A percentile compares a stretch with the other conserved stretches of the same genome.
phyloP scores from a whole-genome alignment of 129 eudicot species.

The sunflower (Helianthus annuus) region HanXRQr2.0-SUNRISE NC_035436.2:73693999-73694498 shows the following conservation, averaged over 20 bases:
- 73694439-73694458: background rate
- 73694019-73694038: slow-evolving; percentile 57
- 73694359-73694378: background rate
- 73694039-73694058: background rate
- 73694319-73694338: background rate
- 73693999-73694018: slow-evolving; percentile 98
- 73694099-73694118: background rate
- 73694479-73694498: background rate
- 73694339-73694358: background rate
- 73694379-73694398: background rate
- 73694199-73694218: background rate
- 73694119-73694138: background rate
- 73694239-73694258: background rate
- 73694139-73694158: background rate
- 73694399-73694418: background rate
- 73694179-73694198: background rate
- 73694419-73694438: background rate
- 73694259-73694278: background rate
- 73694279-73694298: background rate
- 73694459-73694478: background rate
- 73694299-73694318: background rate
- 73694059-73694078: background rate
- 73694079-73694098: background rate
- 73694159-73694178: background rate
- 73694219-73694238: background rate